Conservation (phyloP, 2,329 filamentous ascomycete genomes). For the Beauveria pseudobassiana region DNA sequence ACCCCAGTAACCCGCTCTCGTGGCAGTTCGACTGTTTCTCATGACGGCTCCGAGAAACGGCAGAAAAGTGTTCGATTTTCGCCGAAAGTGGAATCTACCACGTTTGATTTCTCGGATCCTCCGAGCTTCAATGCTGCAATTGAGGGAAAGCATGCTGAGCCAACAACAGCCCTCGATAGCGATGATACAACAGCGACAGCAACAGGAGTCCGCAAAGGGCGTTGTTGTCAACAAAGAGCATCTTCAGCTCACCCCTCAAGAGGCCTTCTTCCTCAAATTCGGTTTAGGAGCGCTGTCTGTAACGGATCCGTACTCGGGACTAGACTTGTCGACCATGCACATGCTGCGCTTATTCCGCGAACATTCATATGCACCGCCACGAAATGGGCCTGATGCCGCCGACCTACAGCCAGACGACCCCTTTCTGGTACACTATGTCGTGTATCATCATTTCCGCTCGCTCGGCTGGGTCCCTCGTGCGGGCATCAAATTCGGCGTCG, state of each 20-base stretch:
- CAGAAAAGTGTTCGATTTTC: constrained; percentile 66
- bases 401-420: constrained; percentile 65
- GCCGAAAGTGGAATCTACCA: constrained; percentile 56
- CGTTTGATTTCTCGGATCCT: constrained; percentile 46
- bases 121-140: constrained; percentile 36
- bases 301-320: constrained; percentile 37
- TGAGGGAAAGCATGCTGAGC: neutral
- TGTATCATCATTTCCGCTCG: constrained; percentile 94
- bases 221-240: constrained; percentile 60
- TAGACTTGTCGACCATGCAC: constrained; percentile 43
- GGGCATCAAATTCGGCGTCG: constrained; percentile 90
- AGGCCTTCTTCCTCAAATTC: constrained; percentile 85
- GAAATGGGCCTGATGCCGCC: constrained; percentile 25
- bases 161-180: constrained; percentile 17
- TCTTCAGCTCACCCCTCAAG: constrained; percentile 83
- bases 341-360: constrained; percentile 61
- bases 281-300: constrained; percentile 68
- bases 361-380: constrained; percentile 61
- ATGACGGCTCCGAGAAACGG: constrained; percentile 25
- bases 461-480: constrained; percentile 90
- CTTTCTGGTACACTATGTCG: constrained; percentile 80
- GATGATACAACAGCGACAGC: constrained; percentile 10
- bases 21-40: neutral
- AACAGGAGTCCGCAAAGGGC: neutral
- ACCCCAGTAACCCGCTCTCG: constrained; percentile 4